Percentiles rank a stretch among this genome's conserved stretches.
These are phyloP conservation scores for Aegilops speltoides DNA, from an alignment of 176 grass and related monocot genomes.

Conservation along the genomic window DNA sequence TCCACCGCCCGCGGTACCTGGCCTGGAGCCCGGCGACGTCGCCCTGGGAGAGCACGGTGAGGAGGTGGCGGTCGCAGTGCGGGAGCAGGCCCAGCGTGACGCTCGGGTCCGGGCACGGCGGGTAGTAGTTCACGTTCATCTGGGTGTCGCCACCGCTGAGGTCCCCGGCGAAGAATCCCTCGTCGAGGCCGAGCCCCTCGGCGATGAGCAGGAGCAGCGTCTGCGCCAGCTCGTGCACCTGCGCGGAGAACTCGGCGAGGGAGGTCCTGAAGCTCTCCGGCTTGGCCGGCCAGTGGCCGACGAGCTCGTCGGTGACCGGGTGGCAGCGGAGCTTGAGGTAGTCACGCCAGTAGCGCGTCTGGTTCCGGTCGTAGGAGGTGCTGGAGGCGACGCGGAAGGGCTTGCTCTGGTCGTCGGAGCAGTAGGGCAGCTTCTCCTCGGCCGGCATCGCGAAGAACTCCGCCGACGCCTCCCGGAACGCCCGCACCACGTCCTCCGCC, in stretches of 20 bases:
- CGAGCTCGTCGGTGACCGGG: constrained; percentile 26
- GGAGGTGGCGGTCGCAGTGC: constrained; percentile 1
- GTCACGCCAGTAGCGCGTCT: constrained; percentile 54
- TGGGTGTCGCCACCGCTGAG: not conserved
- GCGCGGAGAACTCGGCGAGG: constrained; percentile 33
- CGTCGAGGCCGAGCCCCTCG: constrained; percentile 24
- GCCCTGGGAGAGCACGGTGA: constrained; percentile 40
- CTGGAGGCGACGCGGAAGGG: constrained; percentile 19
- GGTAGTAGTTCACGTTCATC: constrained; percentile 48
- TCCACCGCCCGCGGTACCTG: constrained; percentile 23
- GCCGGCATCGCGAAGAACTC: constrained; percentile 1
- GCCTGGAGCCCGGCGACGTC: constrained; percentile 39
- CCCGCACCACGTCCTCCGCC: not conserved
- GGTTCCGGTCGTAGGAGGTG: constrained; percentile 43
- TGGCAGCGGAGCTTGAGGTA: constrained; percentile 32
- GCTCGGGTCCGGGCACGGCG: constrained; percentile 24
- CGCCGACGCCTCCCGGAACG: not conserved
- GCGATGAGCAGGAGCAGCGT: constrained; percentile 13
- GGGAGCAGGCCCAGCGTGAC: not conserved
- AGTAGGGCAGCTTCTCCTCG: constrained; percentile 6
- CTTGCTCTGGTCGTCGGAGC: constrained; percentile 3
- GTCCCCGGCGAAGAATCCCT: not conserved
- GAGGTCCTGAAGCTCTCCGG: constrained; percentile 35
- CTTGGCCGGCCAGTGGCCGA: not conserved
- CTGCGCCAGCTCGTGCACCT: constrained; percentile 37